Evolutionary conservation across 2,329 filamentous ascomycete genomes (phyloP).

Genomic region (Zymoseptoria crescenta): DNA sequence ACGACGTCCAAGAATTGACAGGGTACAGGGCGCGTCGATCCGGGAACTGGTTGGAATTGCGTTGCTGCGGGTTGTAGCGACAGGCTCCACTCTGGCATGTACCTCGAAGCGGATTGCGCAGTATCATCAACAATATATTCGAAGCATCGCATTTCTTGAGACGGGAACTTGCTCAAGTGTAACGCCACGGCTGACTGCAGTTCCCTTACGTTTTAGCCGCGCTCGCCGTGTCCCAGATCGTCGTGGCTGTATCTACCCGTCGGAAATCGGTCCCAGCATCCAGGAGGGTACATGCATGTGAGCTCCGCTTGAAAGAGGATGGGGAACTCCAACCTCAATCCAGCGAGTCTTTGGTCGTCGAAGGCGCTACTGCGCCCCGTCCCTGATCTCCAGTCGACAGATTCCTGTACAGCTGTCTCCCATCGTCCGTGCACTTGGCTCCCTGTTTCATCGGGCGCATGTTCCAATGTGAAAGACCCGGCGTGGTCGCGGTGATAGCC

Average conservation of each 20-base stretch:
- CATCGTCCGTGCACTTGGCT: slow-evolving; percentile 1
- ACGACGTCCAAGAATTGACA: neutral
- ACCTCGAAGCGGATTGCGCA: neutral
- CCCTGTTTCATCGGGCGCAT: neutral
- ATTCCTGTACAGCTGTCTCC: neutral
- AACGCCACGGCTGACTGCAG: neutral
- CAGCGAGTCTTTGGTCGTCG: slow-evolving; percentile 4
- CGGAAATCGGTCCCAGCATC: neutral
- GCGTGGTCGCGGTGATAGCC: neutral
- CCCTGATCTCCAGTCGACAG: slow-evolving; percentile 25
- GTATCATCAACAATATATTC: neutral
- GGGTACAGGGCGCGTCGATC: neutral
- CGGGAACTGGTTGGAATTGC: neutral
- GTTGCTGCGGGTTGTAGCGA: neutral
- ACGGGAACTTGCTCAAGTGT: neutral
- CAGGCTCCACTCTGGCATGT: neutral
- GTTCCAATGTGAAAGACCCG: neutral
- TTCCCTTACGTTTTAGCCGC: neutral
- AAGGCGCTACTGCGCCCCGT: slow-evolving; percentile 26
- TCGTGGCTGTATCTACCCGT: neutral
- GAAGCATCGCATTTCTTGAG: neutral
- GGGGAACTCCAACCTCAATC: neutral
- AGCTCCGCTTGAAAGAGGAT: neutral
- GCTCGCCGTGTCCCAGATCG: neutral
- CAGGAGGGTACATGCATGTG: neutral